phyloP scores from a whole-genome alignment of 2,329 filamentous ascomycete genomes.

The Aspergillus tubingensis region DNA sequence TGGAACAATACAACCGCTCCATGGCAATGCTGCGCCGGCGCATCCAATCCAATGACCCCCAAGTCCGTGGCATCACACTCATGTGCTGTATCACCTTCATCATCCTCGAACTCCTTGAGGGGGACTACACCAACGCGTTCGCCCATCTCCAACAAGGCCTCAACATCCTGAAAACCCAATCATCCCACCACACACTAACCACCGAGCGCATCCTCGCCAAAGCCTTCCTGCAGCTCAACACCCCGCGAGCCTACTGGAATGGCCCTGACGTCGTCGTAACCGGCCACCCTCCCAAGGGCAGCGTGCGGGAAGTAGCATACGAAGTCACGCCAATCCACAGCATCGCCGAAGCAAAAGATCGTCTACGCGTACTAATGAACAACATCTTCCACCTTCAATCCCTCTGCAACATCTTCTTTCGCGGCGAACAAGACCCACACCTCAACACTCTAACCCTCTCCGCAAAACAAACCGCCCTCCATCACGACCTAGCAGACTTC shows the following conservation, averaged over 20 bases:
- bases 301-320: background rate
- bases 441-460: background rate
- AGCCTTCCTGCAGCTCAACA: background rate
- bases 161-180: background rate
- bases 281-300: background rate
- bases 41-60: slow-evolving; percentile 9
- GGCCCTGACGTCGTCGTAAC: background rate
- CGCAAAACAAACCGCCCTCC: background rate
- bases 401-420: background rate
- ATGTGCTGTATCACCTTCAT: slow-evolving; percentile 11
- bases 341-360: background rate
- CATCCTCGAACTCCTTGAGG: background rate
- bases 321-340: background rate
- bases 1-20: slow-evolving; percentile 9
- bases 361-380: background rate
- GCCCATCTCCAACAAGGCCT: background rate
- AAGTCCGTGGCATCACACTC: slow-evolving; percentile 5
- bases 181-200: background rate
- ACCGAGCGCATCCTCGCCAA: background rate
- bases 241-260: background rate
- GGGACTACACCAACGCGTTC: background rate
- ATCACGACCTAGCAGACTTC: background rate
- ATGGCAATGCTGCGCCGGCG: background rate
- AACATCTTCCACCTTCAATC: background rate
- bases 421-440: background rate